Evolutionary conservation across 129 eudicot species (phyloP), one percentile per base, ranked within the genome.

Genomic region (Logfia minima): DNA sequence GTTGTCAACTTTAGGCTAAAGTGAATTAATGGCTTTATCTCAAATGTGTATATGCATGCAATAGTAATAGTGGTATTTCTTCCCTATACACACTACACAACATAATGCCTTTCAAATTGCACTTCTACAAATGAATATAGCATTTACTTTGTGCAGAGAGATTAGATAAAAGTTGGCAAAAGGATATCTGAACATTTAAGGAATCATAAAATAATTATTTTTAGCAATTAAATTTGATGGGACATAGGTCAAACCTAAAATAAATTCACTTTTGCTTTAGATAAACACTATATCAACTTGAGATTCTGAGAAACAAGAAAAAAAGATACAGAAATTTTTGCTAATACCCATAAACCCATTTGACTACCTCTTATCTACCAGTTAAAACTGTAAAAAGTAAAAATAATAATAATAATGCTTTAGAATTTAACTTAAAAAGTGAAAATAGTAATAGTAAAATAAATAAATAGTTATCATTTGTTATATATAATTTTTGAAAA

Each of bases 201-300:
- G 64, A 73, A 80, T 66, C 70, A 51, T 55, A 41, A 73, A 74
- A 66, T 74, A 41, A 41, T 28, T 35, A 59, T 73, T 73, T 4
- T 23, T 24, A 53, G 74, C 37, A 80, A 72, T 63, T 52, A 52
- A 63, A 70, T 52, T 18, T 65, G 84, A 81, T 75, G 81, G 58
- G 84, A 81, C 84, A 45, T 81, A 68, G 77, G 85, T 81, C 85
- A 81, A 81, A 70, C 77, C 24, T 68, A 31, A 76, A 76, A 6
- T 59, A 18, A 53, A 81, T 76, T 74, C 14, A 17, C 60, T 17
- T 80, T 78, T 17, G 39, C 70, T 60, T 77, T 43, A 16, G 62
- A 39, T 78, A 35, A 10, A 77, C 45, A 45, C 60, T 10, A 45
- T 28, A 70, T 70, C 82, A 53, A 66, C 75, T 73, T 62, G 58